These are phyloP conservation scores for Cladosporium colombiae DNA, from an alignment of 2,329 filamentous ascomycete species.

Conservation along the genomic window DNA sequence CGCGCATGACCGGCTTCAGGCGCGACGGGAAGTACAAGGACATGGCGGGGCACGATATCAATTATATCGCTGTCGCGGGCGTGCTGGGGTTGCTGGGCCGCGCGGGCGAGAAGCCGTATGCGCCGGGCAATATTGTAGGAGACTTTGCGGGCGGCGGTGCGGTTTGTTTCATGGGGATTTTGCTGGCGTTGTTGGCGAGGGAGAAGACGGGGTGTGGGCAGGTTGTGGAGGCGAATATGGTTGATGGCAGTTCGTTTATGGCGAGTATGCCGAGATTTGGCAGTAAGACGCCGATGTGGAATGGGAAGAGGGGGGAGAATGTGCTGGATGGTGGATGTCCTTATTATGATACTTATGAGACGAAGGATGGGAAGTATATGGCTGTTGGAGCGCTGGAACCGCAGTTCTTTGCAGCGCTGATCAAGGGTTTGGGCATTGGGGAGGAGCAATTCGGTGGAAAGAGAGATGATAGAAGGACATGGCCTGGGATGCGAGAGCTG, in stretches of 20 bases:
- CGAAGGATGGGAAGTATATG: slow-evolving; percentile 74
- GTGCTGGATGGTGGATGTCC: slow-evolving; percentile 81
- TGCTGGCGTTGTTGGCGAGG: slow-evolving; percentile 74
- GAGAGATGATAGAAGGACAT: slow-evolving; percentile 62
- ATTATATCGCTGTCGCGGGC: slow-evolving; percentile 88
- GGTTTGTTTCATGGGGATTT: slow-evolving; percentile 75
- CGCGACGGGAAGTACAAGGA: slow-evolving; percentile 79
- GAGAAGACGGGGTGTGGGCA: slow-evolving; percentile 69
- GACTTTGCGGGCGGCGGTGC: slow-evolving; percentile 92
- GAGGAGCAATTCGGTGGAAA: slow-evolving; percentile 45
- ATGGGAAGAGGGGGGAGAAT: slow-evolving; percentile 69
- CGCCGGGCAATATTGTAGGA: slow-evolving; percentile 80
- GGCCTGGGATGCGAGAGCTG: slow-evolving; percentile 64
- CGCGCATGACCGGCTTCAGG: slow-evolving; percentile 85
- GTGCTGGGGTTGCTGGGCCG: slow-evolving; percentile 76
- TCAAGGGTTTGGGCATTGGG: slow-evolving; percentile 66
- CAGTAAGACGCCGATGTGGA: slow-evolving; percentile 64
- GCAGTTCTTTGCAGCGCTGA: slow-evolving; percentile 72
- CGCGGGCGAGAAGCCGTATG: slow-evolving; percentile 66
- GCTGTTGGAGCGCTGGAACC: slow-evolving; percentile 87
- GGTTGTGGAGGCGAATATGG: slow-evolving; percentile 95
- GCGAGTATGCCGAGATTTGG: slow-evolving; percentile 74
- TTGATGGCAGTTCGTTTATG: slow-evolving; percentile 81
- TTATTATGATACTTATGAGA: slow-evolving; percentile 88
- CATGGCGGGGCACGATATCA: slow-evolving; percentile 96